A percentile compares a stretch with the other conserved stretches of the same genome.
Conservation (phyloP, 768 basidiomycete genomes). For the Podaxis rugospora region DNA sequence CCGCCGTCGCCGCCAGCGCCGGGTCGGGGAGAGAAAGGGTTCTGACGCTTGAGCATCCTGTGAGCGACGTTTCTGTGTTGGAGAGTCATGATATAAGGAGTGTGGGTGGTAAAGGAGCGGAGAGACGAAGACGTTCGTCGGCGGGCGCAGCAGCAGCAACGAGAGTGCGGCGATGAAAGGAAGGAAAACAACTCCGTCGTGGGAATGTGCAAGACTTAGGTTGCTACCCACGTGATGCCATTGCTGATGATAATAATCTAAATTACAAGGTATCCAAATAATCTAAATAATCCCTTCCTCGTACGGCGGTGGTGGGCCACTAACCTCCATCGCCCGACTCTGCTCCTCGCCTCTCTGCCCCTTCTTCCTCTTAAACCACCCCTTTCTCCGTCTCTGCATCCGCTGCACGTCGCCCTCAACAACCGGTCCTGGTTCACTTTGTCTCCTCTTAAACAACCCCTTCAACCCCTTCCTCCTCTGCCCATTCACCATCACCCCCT, state of each 20-base stretch:
- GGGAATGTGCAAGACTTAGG: neutral
- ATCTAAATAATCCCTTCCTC: neutral
- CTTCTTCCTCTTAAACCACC: neutral
- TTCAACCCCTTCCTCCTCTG: neutral
- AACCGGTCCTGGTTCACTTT: neutral
- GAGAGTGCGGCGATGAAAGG: constrained; percentile 5
- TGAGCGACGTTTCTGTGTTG: constrained; percentile 24
- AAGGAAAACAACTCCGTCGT: constrained; percentile 9
- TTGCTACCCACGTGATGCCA: neutral
- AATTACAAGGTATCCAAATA: too few species aligned
- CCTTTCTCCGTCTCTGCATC: neutral
- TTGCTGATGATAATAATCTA: neutral
- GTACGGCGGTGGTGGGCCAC: neutral
- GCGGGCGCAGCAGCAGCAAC: neutral
- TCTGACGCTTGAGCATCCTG: constrained; percentile 22
- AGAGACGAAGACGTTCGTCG: constrained; percentile 10
- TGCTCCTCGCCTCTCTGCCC: too few species aligned
- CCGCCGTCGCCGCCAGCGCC: neutral
- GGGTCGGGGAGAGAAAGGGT: neutral
- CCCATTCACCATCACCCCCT: neutral
- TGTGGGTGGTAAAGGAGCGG: constrained; percentile 21
- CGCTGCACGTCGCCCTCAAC: too few species aligned
- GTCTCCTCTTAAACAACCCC: neutral
- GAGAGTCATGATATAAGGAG: constrained; percentile 24
- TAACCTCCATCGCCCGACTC: neutral